A percentile compares a stretch with the other conserved stretches of the same genome.
phyloP scores from a whole-genome alignment of 805 yeast genomes.

The Phaffomyces antillensis region DNA sequence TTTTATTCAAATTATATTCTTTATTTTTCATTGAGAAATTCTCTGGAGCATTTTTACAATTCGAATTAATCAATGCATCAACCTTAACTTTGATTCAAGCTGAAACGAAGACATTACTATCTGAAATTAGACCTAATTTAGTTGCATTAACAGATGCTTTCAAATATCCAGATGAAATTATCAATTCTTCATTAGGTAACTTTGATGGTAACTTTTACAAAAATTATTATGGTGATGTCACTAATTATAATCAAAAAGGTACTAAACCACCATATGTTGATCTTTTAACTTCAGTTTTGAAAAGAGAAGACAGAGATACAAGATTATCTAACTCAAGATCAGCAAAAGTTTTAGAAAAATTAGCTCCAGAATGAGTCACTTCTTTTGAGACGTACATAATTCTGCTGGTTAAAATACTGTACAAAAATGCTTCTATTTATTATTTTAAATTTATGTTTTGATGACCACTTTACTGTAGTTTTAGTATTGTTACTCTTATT shows the following conservation, averaged over 20 bases:
- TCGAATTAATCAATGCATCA: constrained; percentile 45
- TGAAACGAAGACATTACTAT: constrained; percentile 39
- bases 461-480: too few relatives aligned
- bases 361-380: constrained; percentile 10
- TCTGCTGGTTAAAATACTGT: not conserved
- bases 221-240: constrained; percentile 62
- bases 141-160: constrained; percentile 81
- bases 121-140: constrained; percentile 55
- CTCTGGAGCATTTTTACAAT: constrained; percentile 65
- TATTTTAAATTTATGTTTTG: too few relatives aligned
- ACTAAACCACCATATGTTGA: constrained; percentile 47
- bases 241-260: constrained; percentile 37
- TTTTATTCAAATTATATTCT: constrained; percentile 57
- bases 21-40: constrained; percentile 60
- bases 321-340: constrained; percentile 28
- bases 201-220: constrained; percentile 80
- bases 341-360: constrained; percentile 23
- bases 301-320: constrained; percentile 32
- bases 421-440: too few relatives aligned
- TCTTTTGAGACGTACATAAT: not conserved
- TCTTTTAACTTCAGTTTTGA: constrained; percentile 30
- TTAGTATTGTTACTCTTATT: too few relatives aligned
- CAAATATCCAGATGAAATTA: constrained; percentile 69
- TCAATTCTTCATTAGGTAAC: constrained; percentile 77
- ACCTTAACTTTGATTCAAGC: constrained; percentile 37